Conservation (phyloP, 192 early-diverging fungal genomes). For the Coemansia sp. region DNA sequence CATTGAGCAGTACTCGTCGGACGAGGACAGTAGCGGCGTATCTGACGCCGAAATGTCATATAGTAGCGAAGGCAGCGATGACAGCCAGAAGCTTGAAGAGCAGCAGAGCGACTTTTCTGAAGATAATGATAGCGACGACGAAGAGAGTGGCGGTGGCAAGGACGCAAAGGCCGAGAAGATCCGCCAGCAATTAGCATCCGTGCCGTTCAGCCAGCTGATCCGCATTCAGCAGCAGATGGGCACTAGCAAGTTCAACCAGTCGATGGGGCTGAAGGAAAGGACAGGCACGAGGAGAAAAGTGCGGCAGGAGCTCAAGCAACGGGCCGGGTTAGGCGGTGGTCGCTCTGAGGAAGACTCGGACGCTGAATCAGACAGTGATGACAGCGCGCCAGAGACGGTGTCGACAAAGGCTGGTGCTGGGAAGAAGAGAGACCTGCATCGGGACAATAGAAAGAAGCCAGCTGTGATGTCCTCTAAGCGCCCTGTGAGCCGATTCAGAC, state of each 20-base stretch:
- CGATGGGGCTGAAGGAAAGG: constrained; percentile 32
- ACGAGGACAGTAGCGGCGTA: constrained; percentile 37
- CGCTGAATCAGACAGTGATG: constrained; percentile 21
- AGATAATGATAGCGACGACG: constrained; percentile 9
- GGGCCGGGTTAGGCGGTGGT: constrained; percentile 15
- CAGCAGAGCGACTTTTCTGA: constrained; percentile 15
- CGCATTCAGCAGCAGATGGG: constrained; percentile 75
- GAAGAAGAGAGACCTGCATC: constrained; percentile 15
- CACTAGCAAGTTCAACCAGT: constrained; percentile 61
- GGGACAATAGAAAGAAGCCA: constrained; percentile 21
- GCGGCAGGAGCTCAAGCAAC: constrained; percentile 38
- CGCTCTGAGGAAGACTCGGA: constrained; percentile 21
- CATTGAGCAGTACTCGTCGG: constrained; percentile 47
- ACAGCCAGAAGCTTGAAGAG: neutral
- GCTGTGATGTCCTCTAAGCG: constrained; percentile 44
- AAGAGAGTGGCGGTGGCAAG: constrained; percentile 5
- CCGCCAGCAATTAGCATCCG: constrained; percentile 60
- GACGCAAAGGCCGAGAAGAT: constrained; percentile 12
- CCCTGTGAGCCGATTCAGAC: constrained; percentile 48
- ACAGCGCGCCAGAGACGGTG: constrained; percentile 13
- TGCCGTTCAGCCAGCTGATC: constrained; percentile 77
- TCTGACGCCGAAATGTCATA: constrained; percentile 23
- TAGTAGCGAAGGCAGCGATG: constrained; percentile 6
- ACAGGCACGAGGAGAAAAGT: constrained; percentile 34
- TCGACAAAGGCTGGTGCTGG: neutral